Conservation (phyloP, 2,329 filamentous ascomycete species). For the Sporothrix schenckii region DNA sequence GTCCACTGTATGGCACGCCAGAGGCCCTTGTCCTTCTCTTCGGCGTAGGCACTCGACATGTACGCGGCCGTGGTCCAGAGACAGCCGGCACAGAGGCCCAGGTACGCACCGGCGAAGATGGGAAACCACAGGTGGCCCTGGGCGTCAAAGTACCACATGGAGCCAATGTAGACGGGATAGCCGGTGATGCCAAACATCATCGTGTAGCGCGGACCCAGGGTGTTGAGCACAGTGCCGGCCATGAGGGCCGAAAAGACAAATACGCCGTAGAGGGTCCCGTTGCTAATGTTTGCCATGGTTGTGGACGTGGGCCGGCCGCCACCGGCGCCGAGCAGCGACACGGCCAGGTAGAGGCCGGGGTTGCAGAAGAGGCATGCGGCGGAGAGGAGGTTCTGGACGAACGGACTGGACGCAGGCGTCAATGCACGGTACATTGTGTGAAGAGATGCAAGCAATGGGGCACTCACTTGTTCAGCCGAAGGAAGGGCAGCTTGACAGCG, state of each 20-base stretch:
- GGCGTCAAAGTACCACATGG: slow-evolving; percentile 41
- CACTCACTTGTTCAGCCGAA: slow-evolving; percentile 31
- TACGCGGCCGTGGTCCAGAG: slow-evolving; percentile 43
- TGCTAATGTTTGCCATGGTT: slow-evolving; percentile 39
- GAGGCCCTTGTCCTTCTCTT: slow-evolving; percentile 42
- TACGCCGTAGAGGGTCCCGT: slow-evolving; percentile 40
- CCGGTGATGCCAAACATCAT: slow-evolving; percentile 37
- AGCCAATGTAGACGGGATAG: slow-evolving; percentile 41
- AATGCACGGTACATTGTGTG: no score
- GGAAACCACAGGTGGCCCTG: slow-evolving; percentile 39
- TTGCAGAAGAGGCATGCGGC: slow-evolving; percentile 26
- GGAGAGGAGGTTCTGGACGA: slow-evolving; percentile 23
- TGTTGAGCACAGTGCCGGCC: slow-evolving; percentile 40
- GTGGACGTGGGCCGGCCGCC: slow-evolving; percentile 40
- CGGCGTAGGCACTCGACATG: slow-evolving; percentile 42
- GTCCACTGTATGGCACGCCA: slow-evolving; percentile 42
- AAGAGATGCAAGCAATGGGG: background rate
- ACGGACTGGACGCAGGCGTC: background rate
- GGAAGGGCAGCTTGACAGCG: slow-evolving; percentile 28
- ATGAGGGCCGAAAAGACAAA: slow-evolving; percentile 40
- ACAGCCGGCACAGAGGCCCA: slow-evolving; percentile 42
- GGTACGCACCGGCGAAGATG: slow-evolving; percentile 37
- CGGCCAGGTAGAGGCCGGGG: slow-evolving; percentile 24
- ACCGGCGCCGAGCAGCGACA: slow-evolving; percentile 39
- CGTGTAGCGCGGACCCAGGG: slow-evolving; percentile 37